Evolutionary conservation across 345 rosid species (phyloP).

Genomic region (Hirschfeldia incana): DNA sequence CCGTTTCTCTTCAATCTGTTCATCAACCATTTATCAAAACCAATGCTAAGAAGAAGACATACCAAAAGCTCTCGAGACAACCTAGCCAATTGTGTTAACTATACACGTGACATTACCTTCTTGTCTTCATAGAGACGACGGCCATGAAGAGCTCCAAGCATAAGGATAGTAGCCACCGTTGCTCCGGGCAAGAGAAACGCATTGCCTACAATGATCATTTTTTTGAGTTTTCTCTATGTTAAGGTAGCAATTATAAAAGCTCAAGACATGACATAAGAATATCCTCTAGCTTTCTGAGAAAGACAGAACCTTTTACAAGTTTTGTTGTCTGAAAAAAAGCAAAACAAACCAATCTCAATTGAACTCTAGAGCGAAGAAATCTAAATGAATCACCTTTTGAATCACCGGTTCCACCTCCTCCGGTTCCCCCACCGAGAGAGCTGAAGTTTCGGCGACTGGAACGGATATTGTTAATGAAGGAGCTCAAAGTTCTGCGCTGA

Average conservation of each 20-base stretch:
- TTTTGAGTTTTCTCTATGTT: neutral
- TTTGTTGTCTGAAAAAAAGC: neutral
- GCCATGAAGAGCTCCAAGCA: slow-evolving; percentile 96
- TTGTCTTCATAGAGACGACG: slow-evolving; percentile 85
- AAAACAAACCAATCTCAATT: neutral
- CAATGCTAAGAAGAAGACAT: neutral
- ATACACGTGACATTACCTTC: slow-evolving; percentile 55
- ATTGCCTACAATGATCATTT: slow-evolving; percentile 50
- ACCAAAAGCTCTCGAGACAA: neutral
- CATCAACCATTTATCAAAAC: slow-evolving; percentile 25
- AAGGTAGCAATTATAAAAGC: too few relatives aligned
- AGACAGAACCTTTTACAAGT: neutral
- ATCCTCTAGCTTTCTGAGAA: neutral
- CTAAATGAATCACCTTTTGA: slow-evolving; percentile 51
- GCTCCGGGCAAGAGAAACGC: slow-evolving; percentile 81
- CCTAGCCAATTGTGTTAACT: neutral
- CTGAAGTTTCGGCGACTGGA: slow-evolving; percentile 34
- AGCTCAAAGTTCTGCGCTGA: slow-evolving; percentile 49
- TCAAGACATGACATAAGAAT: neutral
- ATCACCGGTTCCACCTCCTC: slow-evolving; percentile 39
- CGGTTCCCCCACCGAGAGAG: slow-evolving; percentile 47
- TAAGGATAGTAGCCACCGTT: slow-evolving; percentile 82
- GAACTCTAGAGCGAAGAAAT: too few relatives aligned
- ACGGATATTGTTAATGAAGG: slow-evolving; percentile 50
- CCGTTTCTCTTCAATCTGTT: slow-evolving; percentile 78